Conservation (phyloP, 352 stramenopile genomes). For the Blastocystis sp. region DNA sequence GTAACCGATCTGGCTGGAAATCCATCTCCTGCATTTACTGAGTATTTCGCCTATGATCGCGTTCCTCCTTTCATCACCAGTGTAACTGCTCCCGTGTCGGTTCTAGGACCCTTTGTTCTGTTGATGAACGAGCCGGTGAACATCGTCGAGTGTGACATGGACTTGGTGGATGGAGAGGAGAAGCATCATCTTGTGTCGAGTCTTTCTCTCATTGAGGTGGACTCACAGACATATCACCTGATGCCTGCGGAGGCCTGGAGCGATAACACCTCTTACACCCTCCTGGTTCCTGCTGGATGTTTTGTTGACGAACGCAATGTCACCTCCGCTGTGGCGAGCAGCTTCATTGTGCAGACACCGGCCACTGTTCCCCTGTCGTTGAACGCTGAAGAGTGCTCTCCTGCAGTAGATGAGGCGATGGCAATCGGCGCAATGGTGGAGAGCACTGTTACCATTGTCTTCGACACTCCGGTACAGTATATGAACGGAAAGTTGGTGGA, state of each 20-base stretch:
- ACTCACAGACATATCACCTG: not conserved
- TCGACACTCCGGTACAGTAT: slow-evolving; percentile 2
- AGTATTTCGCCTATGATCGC: not conserved
- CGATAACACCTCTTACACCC: not conserved
- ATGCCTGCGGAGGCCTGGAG: not conserved
- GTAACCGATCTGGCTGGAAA: slow-evolving; percentile 13
- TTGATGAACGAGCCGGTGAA: not conserved
- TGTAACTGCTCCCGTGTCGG: not conserved
- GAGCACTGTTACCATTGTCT: not conserved
- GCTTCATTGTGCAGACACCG: not conserved
- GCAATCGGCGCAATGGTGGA: not conserved
- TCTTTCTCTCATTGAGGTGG: not conserved
- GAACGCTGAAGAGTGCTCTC: not conserved
- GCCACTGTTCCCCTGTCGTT: not conserved
- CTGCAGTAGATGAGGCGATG: not conserved
- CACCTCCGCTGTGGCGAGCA: not conserved
- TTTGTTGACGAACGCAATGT: not conserved
- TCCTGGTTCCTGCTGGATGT: not conserved
- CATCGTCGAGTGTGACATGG: not conserved
- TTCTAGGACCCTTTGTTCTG: not conserved
- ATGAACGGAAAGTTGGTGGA: not conserved
- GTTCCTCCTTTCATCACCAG: not conserved
- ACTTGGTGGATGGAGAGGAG: not conserved
- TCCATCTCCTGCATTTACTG: not conserved
- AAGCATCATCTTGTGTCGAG: not conserved